phyloP scores from a whole-genome alignment of 2,329 filamentous ascomycete genomes.

The Talaromyces sp. region DNA sequence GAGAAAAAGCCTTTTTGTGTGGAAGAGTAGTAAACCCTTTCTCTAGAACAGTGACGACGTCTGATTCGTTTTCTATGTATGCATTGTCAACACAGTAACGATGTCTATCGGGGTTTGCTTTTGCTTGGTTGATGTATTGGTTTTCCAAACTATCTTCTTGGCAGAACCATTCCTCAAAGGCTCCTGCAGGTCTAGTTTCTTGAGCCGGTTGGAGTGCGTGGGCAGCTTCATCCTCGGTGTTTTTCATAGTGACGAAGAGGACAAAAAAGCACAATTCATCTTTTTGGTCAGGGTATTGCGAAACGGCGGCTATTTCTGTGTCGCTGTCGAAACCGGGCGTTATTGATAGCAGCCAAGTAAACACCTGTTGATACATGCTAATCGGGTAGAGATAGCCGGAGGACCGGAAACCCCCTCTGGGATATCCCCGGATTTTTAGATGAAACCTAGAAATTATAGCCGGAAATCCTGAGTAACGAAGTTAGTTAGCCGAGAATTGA shows the following conservation, averaged over 20 bases:
- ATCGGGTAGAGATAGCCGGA: conserved; percentile 40
- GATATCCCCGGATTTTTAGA: conserved; percentile 21
- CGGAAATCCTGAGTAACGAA: conserved; percentile 32
- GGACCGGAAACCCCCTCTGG: conserved; percentile 17
- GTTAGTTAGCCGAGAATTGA: not conserved
- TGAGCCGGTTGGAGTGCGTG: conserved; percentile 34
- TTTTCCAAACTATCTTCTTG: conserved; percentile 27
- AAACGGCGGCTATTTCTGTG: conserved; percentile 13
- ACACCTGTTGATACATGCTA: conserved; percentile 37
- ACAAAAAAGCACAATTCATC: conserved; percentile 10
- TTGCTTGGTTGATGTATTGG: conserved; percentile 28
- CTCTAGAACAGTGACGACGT: conserved; percentile 16
- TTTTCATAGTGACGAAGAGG: conserved; percentile 11
- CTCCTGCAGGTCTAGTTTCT: conserved; percentile 30
- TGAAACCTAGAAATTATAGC: conserved; percentile 49
- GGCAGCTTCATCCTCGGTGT: conserved; percentile 13
- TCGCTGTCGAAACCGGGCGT: conserved; percentile 7
- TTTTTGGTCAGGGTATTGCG: conserved; percentile 6
- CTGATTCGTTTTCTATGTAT: conserved; percentile 44
- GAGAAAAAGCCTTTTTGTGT: not conserved
- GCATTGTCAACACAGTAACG: conserved; percentile 48
- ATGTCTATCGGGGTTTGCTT: conserved; percentile 43
- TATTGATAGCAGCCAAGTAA: conserved; percentile 46
- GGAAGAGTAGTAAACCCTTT: not conserved
- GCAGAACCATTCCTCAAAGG: conserved; percentile 31